phyloP scores from a whole-genome alignment of 345 rosid species.

The Draba incana region DNA sequence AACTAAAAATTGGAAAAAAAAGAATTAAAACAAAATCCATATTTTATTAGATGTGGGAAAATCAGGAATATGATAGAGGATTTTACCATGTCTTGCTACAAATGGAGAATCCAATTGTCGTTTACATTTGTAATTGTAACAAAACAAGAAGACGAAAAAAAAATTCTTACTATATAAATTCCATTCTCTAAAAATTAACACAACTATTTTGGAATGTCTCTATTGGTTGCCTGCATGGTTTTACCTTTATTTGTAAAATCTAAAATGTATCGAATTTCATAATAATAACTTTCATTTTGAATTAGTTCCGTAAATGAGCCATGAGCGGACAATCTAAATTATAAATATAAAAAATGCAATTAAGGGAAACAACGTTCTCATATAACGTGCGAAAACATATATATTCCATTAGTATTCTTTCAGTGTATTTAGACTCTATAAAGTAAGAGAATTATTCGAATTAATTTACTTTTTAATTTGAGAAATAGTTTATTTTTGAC shows the following conservation, averaged over 20 bases:
- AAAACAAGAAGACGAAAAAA: neutral
- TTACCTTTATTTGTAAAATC: neutral
- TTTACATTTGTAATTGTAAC: constrained; percentile 4
- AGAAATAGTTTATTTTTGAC: constrained; percentile 22
- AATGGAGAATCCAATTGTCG: constrained; percentile 27
- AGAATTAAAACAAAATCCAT: no score
- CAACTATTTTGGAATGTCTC: neutral
- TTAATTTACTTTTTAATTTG: neutral
- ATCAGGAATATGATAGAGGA: constrained; percentile 22
- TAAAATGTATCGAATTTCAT: neutral
- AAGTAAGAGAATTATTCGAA: constrained; percentile 28
- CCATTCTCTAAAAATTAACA: neutral
- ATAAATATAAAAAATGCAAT: neutral
- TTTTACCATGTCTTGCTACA: constrained; percentile 17
- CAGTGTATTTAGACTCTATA: constrained; percentile 23
- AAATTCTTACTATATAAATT: neutral
- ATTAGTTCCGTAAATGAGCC: neutral
- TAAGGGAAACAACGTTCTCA: neutral
- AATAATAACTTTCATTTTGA: neutral
- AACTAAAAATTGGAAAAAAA: no score
- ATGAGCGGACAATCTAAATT: neutral
- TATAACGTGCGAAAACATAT: neutral
- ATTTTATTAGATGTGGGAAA: no score
- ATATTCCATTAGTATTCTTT: constrained; percentile 21
- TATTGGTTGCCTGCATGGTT: constrained; percentile 3